These are phyloP conservation scores for Chrysosporium queenslandicum DNA, from an alignment of 2,329 filamentous ascomycete genomes.

Conservation along the genomic window DNA sequence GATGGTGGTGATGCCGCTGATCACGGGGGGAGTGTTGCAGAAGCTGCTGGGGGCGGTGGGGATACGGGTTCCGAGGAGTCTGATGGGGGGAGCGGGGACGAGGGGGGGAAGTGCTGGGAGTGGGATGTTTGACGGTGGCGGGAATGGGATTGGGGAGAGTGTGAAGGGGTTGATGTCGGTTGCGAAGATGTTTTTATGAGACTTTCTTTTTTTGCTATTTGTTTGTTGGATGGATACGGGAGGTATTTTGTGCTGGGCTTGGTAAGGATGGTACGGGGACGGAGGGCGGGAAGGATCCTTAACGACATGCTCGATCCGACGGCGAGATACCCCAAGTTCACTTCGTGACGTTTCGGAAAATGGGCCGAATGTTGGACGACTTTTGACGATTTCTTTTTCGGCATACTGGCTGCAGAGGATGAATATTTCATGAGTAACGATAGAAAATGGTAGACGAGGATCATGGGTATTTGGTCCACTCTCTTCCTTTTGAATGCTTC, in stretches of 20 bases:
- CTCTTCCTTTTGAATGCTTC: too few relatives aligned
- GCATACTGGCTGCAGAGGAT: background rate
- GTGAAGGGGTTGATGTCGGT: slow-evolving; percentile 42
- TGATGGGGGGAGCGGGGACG: slow-evolving; percentile 35
- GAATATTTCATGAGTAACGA: background rate
- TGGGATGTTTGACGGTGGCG: slow-evolving; percentile 18
- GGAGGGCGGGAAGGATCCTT: background rate
- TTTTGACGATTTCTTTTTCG: background rate
- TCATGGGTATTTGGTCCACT: too few relatives aligned
- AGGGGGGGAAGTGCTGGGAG: slow-evolving; percentile 18
- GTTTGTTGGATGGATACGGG: background rate
- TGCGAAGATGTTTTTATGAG: slow-evolving; percentile 45
- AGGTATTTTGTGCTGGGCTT: background rate
- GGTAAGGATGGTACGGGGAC: background rate
- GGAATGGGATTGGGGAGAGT: slow-evolving; percentile 40
- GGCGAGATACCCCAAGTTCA: background rate
- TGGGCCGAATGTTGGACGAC: background rate
- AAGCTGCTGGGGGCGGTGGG: slow-evolving; percentile 71
- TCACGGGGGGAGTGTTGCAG: slow-evolving; percentile 72
- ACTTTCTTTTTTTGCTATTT: background rate
- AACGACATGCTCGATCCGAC: background rate
- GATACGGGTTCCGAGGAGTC: slow-evolving; percentile 57
- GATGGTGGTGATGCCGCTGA: slow-evolving; percentile 74
- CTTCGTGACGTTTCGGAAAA: background rate
- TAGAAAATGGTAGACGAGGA: background rate